Base-by-base conservation (phyloP, 257 asterid species). In the Przewalskia tangutica region DNA sequence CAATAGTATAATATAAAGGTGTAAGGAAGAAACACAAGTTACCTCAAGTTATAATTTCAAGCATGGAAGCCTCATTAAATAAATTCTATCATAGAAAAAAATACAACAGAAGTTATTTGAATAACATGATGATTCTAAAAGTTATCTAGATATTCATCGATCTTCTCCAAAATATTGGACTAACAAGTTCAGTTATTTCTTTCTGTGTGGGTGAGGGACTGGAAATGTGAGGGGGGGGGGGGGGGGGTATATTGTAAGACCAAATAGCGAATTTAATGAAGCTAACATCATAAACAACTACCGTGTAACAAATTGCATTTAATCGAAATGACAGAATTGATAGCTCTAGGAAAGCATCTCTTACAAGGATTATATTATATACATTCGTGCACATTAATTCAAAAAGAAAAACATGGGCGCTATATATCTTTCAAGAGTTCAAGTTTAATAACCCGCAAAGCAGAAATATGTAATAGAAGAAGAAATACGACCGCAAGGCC, bases 301-400 rank as follows among this genome's bases (percentile, higher is more conserved):
- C 51, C 75, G 4, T 63, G 70, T 81, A 88, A 85, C 87, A 67
- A 81, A 88, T 77, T 32, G 54, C 84, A 86, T 89, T 86, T 32
- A 86, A 67, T 82, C 20, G 81, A 83, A 55, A 75, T 51, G 13
- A 73, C 23, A 70, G 46, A 81, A 76, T n/a, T 8, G 77, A 77
- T 65, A 77, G 50, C 27, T 66, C 14, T 12, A 63, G 34, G 32
- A 82, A 40, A 50, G 4, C 42, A 8, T 44, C 48, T 67, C 53
- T 1, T 20, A 32, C 13, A 46, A 53, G 32, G 34, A 60, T 27
- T 53, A 27, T 1, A 9, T n/a, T 68, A 20, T 16, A 83, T n/a
- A 16, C 46, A 46, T 63, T 54, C 55, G 0, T 44, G 77, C 18
- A 11, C 9, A 20, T 20, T 20, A 18, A 46, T 46, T 71, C 6